phyloP scores from a whole-genome alignment of 2,329 filamentous ascomycete genomes.

The Periconia digitata region DNA sequence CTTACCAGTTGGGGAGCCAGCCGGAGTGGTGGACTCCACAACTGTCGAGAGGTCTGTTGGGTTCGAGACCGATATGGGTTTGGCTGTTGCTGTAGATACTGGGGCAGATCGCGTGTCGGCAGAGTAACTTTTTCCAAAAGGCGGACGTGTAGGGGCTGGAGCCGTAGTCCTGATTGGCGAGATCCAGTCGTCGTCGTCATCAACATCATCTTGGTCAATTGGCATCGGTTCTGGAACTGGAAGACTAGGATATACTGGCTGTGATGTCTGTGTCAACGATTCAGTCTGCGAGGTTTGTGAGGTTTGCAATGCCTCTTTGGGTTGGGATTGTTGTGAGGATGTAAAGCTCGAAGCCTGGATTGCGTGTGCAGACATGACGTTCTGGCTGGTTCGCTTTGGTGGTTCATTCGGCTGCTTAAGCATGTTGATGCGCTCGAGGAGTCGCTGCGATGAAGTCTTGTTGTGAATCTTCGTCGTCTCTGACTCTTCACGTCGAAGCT shows the following conservation, averaged over 20 bases:
- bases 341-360: constrained; percentile 27
- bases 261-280: constrained; percentile 29
- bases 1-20: constrained; percentile 55
- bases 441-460: constrained; percentile 88
- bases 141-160: constrained; percentile 46
- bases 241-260: constrained; percentile 46
- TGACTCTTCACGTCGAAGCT: constrained; percentile 47
- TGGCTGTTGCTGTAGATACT: constrained; percentile 50
- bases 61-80: constrained; percentile 48
- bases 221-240: constrained; percentile 27
- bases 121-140: constrained; percentile 62
- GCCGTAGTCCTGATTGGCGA: constrained; percentile 52
- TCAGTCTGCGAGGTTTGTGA: constrained; percentile 14
- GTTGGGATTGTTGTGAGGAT: constrained; percentile 46
- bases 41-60: constrained; percentile 41
- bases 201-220: constrained; percentile 21
- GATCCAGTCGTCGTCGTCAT: constrained; percentile 62
- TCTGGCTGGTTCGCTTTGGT: constrained; percentile 41
- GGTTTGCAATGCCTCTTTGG: constrained; percentile 31
- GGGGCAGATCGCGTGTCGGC: constrained; percentile 48
- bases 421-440: constrained; percentile 90
- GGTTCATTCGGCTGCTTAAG: constrained; percentile 55
- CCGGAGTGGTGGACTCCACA: constrained; percentile 57
- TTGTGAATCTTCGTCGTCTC: constrained; percentile 65
- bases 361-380: constrained; percentile 34